Evolutionary conservation across 148 eudicot genomes (phyloP).

Genomic region (Camellia lanceoleosa): DNA sequence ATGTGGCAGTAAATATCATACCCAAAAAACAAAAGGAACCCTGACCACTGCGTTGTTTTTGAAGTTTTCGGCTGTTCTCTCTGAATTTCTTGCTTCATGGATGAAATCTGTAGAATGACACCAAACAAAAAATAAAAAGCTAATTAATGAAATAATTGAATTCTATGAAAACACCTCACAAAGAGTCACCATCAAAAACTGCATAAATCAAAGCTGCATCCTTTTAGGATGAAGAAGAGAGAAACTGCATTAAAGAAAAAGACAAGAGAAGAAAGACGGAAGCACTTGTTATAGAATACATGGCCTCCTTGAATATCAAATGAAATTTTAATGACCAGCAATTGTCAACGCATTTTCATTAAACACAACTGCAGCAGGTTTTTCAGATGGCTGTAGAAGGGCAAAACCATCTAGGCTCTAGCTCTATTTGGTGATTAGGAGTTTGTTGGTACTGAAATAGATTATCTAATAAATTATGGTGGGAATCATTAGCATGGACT

Average conservation of each 20-base stretch:
- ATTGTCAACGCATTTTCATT: neutral
- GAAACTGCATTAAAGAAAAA: neutral
- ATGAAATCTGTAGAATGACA: constrained; percentile 54
- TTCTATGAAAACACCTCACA: neutral
- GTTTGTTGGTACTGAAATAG: neutral
- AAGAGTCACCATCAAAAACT: neutral
- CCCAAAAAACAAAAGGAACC: constrained; percentile 80
- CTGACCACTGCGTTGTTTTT: constrained; percentile 45
- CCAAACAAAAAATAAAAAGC: neutral
- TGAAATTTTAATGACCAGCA: neutral
- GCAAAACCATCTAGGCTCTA: neutral
- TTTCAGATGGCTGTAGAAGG: neutral
- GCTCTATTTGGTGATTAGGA: neutral
- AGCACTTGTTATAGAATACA: neutral
- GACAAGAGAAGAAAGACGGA: neutral
- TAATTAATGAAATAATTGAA: constrained; percentile 8
- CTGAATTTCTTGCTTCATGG: constrained; percentile 80
- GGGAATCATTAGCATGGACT: neutral
- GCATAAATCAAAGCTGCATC: neutral
- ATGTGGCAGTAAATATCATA: constrained; percentile 22
- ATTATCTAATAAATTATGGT: neutral
- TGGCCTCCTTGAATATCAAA: neutral
- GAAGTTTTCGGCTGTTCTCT: constrained; percentile 71
- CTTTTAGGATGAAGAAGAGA: neutral
- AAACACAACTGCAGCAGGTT: neutral